Evolutionary conservation across 495 filamentous ascomycete genomes (phyloP), one percentile per base, ranked within the genome.

Genomic region (Pyrenula aspistea): DNA sequence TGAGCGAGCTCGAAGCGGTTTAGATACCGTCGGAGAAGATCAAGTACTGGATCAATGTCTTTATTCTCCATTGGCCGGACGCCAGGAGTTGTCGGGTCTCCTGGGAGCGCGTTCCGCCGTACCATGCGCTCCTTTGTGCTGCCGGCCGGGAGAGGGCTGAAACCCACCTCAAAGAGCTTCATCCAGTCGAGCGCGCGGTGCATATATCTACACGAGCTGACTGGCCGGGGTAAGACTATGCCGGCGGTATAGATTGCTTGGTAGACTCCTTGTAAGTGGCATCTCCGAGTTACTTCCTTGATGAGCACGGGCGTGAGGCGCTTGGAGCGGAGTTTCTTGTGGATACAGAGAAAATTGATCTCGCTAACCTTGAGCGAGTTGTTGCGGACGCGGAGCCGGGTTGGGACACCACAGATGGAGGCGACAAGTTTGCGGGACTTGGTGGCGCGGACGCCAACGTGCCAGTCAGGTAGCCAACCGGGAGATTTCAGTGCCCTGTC

Each of bases 241-340:
- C 93, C 93, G 23, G 82, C 93, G 1, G 94, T 98, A 71, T 96
- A 96, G 63, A 97, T 88, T 36, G 92, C 94, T 68, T 96, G 92
- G 75, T 83, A 97, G 59, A 95, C 85, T 2, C 83, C 85, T 48
- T 82, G 75, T 22, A 86, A 64, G 67, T 97, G 92, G 73, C 88
- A 91, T 53, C 88, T 81, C 20, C 93, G 84, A 10, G 93, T 96
- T 65, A 98, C 90, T 67, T 97, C 93, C 66, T 96, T 94, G 73
- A 98, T 98, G 48, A 98, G 80, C 2, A 95, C 86, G 0, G 93
- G 93, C 0, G 93, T 81, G 47, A 98, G 79, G 11, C 94, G 84
- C 71, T 98, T 96, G 12, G 85, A 83, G 49, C 94, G 87, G 10
- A 98, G 83, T 71, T 96, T 97, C 77, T 96, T 97, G 77, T 97